Evolutionary conservation across 768 basidiomycete species (phyloP).

Genomic region (Amanita rubescens): DNA sequence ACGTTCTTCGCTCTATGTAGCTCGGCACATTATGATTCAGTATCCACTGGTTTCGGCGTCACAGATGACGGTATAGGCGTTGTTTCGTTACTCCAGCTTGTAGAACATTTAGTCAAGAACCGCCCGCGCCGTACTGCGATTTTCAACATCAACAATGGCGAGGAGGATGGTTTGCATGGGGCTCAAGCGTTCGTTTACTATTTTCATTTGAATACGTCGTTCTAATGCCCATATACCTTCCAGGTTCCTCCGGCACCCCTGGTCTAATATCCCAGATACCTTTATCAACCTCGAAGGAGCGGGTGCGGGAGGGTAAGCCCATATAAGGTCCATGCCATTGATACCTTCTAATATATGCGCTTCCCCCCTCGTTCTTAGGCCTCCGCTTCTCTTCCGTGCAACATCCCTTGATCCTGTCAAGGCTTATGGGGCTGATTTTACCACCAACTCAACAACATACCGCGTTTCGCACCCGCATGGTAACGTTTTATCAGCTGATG

Average conservation of each 20-base stretch:
- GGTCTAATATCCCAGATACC: constrained; percentile 54
- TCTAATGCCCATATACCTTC: neutral
- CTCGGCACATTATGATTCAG: constrained; percentile 80
- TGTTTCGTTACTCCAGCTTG: constrained; percentile 56
- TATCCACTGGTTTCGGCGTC: constrained; percentile 65
- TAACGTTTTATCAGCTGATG: constrained; percentile 62
- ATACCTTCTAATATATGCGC: neutral
- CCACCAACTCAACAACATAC: constrained; percentile 2
- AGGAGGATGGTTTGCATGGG: constrained; percentile 72
- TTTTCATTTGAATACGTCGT: neutral
- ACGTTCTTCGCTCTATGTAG: neutral
- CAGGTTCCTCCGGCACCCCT: constrained; percentile 69
- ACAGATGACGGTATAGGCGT: constrained; percentile 78
- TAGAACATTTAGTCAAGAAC: constrained; percentile 44
- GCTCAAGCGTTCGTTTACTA: constrained; percentile 44
- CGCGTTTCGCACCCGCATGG: constrained; percentile 63
- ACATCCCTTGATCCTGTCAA: constrained; percentile 52
- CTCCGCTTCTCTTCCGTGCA: constrained; percentile 69
- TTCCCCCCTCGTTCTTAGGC: constrained; percentile 30
- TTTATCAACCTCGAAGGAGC: constrained; percentile 86
- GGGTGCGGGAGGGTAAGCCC: constrained; percentile 63
- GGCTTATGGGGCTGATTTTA: constrained; percentile 32
- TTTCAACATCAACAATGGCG: constrained; percentile 84
- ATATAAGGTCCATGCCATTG: too few species aligned
- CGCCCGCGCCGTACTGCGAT: constrained; percentile 54